Evolutionary conservation across 495 filamentous ascomycete genomes (phyloP).

Genomic region (Penicillium crystallinum): DNA sequence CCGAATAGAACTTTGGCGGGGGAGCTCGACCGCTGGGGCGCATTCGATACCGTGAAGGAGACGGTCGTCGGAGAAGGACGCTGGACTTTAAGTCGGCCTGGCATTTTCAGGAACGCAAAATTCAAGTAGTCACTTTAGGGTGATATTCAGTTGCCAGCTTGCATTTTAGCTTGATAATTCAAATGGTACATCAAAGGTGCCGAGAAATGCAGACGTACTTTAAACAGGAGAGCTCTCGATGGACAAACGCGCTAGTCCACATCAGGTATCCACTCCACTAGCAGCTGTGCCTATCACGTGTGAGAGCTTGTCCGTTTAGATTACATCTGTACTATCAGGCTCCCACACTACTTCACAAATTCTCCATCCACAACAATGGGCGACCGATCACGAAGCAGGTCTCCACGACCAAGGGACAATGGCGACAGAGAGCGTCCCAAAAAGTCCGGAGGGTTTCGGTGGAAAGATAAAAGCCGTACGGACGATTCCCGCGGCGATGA

Average conservation of each 20-base stretch:
- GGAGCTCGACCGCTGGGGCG: conserved; percentile 50
- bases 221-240: conserved; percentile 6
- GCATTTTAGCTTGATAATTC: not conserved
- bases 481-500: conserved; percentile 41
- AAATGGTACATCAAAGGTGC: not conserved
- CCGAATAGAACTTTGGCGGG: conserved; percentile 50
- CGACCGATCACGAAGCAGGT: conserved; percentile 37
- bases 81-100: conserved; percentile 55
- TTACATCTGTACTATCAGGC: conserved; percentile 12
- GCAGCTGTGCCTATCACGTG: conserved; percentile 25
- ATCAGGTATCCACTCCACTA: conserved; percentile 4
- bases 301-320: conserved; percentile 12
- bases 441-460: conserved; percentile 52
- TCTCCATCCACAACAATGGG: conserved; percentile 24
- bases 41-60: conserved; percentile 79
- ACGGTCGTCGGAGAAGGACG: conserved; percentile 82
- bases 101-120: conserved; percentile 24
- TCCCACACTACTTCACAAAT: conserved; percentile 13
- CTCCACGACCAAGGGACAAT: conserved; percentile 23
- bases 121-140: not conserved
- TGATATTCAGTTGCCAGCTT: not conserved
- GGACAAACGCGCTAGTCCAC: conserved; percentile 18
- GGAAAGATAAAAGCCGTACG: conserved; percentile 59
- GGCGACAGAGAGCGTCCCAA: conserved; percentile 27
- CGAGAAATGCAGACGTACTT: not conserved